phyloP scores from a whole-genome alignment of 2,329 filamentous ascomycete genomes.

The Pezicula neosporulosa region DNA sequence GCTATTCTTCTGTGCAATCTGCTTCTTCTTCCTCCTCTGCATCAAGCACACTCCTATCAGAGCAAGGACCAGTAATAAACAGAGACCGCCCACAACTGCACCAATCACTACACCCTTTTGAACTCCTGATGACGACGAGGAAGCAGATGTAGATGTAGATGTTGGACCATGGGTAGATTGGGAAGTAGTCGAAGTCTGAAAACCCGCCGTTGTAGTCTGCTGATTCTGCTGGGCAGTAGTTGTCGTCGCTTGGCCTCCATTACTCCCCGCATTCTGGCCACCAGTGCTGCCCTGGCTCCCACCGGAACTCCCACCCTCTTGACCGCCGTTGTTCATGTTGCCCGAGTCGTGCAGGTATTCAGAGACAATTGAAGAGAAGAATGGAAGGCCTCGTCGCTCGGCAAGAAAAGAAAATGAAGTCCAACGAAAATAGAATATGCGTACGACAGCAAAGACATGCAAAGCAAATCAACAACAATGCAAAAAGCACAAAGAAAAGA shows the following conservation, averaged over 20 bases:
- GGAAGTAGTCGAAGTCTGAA: constrained; percentile 4
- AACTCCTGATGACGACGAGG: constrained; percentile 4
- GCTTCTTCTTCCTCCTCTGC: constrained; percentile 11
- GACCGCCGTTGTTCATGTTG: background rate
- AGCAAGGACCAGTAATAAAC: constrained; percentile 10
- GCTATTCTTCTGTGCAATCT: constrained; percentile 1
- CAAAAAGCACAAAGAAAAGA: no score
- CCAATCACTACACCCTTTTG: constrained; percentile 13
- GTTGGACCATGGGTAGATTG: constrained; percentile 2
- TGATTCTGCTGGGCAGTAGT: constrained; percentile 1
- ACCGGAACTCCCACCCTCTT: background rate
- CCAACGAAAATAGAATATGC: no score
- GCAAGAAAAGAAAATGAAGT: no score
- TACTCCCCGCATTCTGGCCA: background rate
- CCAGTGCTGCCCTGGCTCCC: background rate
- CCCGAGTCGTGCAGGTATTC: no score
- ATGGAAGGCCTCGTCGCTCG: no score
- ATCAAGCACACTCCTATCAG: constrained; percentile 12
- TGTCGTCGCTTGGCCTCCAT: constrained; percentile 1
- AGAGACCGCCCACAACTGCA: constrained; percentile 15
- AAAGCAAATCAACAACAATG: no score
- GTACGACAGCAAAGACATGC: no score
- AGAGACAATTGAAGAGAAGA: no score
- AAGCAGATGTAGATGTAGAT: constrained; percentile 4
- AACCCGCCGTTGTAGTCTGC: constrained; percentile 1